phyloP scores from a whole-genome alignment of 2,329 filamentous ascomycete genomes.

The Emergomyces orientalis region DNA sequence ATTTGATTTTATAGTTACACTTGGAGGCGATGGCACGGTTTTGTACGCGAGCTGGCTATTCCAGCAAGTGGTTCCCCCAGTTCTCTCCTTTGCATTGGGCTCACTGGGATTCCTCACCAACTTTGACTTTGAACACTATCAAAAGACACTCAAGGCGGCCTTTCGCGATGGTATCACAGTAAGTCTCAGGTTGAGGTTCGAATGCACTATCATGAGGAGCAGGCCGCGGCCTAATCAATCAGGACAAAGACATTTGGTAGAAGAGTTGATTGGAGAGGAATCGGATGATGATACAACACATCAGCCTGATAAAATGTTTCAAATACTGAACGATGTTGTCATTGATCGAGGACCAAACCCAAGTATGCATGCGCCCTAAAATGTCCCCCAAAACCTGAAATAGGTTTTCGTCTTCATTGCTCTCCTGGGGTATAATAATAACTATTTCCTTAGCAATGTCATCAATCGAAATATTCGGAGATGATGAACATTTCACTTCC shows the following conservation, averaged over 20 bases:
- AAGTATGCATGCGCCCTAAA: conserved; percentile 49
- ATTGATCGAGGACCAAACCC: conserved; percentile 89
- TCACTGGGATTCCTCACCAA: conserved; percentile 93
- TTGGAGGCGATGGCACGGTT: conserved; percentile 94
- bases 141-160: conserved; percentile 57
- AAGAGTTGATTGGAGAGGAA: conserved; percentile 82
- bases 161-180: conserved; percentile 81
- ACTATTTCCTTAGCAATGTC: conserved; percentile 60
- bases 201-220: conserved; percentile 80
- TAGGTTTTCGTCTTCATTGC: background rate
- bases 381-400: conserved; percentile 5
- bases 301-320: conserved; percentile 69
- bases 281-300: conserved; percentile 78
- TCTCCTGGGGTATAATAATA: conserved; percentile 13
- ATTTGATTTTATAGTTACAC: conserved; percentile 87
- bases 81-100: conserved; percentile 82
- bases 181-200: conserved; percentile 77
- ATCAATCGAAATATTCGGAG: conserved; percentile 81
- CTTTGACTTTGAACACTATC: conserved; percentile 76
- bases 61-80: conserved; percentile 86
- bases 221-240: conserved; percentile 26
- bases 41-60: conserved; percentile 96
- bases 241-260: conserved; percentile 60
- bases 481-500: conserved; percentile 80
- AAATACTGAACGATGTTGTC: conserved; percentile 95